Percentiles rank a stretch among this genome's conserved stretches.
Evolutionary conservation across 139 green algal genomes (phyloP).

Genomic region (Picochlorum sp.): DNA sequence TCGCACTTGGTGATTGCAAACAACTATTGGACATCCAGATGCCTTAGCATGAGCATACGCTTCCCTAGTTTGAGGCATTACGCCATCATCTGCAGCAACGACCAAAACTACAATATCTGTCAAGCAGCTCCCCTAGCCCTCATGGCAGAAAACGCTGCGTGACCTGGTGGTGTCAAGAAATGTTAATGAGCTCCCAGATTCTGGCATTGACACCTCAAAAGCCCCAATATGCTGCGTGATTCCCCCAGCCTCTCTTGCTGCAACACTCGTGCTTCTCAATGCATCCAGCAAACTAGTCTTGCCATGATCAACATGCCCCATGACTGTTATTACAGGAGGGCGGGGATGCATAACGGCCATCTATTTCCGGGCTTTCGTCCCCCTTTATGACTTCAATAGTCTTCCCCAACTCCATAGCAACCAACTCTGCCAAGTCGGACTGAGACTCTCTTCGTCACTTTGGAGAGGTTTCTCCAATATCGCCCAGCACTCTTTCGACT

Average conservation of each 20-base stretch:
- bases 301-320: conserved; percentile 93
- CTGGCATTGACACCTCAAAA: conserved; percentile 73
- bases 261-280: conserved; percentile 71
- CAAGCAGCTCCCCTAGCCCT: conserved; percentile 64
- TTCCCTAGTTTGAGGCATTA: conserved; percentile 85
- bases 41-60: conserved; percentile 55
- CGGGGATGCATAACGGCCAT: conserved; percentile 25
- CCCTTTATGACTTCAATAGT: conserved; percentile 7
- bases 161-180: conserved; percentile 92
- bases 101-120: conserved; percentile 87
- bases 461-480: conserved; percentile 26
- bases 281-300: conserved; percentile 90
- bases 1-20: conserved; percentile 89
- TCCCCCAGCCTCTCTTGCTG: conserved; percentile 79
- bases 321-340: conserved; percentile 78
- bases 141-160: conserved; percentile 88
- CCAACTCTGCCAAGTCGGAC: conserved; percentile 57
- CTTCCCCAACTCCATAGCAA: conserved; percentile 51
- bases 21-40: conserved; percentile 66
- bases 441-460: conserved; percentile 36
- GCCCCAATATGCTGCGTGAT: conserved; percentile 93
- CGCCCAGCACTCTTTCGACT: conserved; percentile 31
- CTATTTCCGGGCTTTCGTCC: background rate
- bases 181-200: conserved; percentile 47
- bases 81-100: conserved; percentile 80